phyloP scores from a whole-genome alignment of 176 grass and related monocot species.

The Triticum urartu region DNA sequence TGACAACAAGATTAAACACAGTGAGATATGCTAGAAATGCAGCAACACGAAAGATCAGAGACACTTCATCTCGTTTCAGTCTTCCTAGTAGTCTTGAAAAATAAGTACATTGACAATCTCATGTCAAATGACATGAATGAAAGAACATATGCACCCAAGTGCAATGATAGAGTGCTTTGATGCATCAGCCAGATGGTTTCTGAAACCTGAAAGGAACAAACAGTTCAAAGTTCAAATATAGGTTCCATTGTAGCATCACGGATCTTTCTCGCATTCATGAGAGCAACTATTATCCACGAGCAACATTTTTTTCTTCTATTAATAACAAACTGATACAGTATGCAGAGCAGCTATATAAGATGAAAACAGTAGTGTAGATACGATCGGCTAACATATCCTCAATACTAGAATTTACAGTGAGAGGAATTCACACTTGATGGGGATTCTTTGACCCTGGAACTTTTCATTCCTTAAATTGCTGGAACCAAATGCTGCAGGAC shows the following conservation, averaged over 20 bases:
- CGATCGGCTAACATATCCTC: slow-evolving; percentile 26
- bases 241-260: not conserved
- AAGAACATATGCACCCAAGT: slow-evolving; percentile 4
- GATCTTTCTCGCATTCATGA: not conserved
- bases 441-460: not conserved
- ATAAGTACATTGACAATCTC: not conserved
- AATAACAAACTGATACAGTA: slow-evolving; percentile 10
- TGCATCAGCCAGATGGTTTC: not conserved
- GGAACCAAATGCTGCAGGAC: not conserved
- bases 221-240: not conserved
- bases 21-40: not conserved
- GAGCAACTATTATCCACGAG: slow-evolving; percentile 10
- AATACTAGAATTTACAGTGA: slow-evolving; percentile 37
- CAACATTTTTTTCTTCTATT: not conserved
- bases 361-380: not conserved
- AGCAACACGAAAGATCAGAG: not conserved
- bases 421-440: slow-evolving; percentile 16
- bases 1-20: not conserved
- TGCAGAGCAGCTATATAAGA: slow-evolving; percentile 5
- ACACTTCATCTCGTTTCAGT: not conserved
- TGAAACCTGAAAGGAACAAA: not conserved
- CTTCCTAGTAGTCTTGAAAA: not conserved
- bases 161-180: not conserved
- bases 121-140: not conserved
- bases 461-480: not conserved